Evolutionary conservation across 116 monocot genomes (phyloP).

Genomic region (Phalaenopsis hybrid): DNA sequence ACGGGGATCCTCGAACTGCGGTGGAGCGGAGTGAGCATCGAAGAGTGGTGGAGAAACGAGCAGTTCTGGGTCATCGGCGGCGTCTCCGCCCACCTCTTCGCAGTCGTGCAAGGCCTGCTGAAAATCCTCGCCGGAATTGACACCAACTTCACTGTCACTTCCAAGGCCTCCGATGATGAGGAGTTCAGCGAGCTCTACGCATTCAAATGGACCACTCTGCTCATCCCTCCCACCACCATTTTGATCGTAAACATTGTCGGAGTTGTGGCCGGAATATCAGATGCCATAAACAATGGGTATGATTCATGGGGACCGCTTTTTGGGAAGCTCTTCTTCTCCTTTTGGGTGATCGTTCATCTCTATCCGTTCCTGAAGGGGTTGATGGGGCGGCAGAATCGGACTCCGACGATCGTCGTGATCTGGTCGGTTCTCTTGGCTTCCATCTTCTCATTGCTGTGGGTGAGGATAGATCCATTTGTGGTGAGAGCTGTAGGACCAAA

Average conservation of each 20-base stretch:
- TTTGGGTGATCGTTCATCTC: too few species aligned
- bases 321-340: too few species aligned
- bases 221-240: constrained; percentile 84
- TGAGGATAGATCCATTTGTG: too few species aligned
- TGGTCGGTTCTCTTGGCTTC: too few species aligned
- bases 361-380: too few species aligned
- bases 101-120: constrained; percentile 84
- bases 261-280: constrained; percentile 83
- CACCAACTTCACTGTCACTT: constrained; percentile 94
- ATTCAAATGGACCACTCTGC: constrained; percentile 92
- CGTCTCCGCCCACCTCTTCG: constrained; percentile 87
- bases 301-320: constrained; percentile 72
- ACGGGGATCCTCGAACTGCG: constrained; percentile 87
- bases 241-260: constrained; percentile 88
- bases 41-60: constrained; percentile 99
- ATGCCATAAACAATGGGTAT: constrained; percentile 86
- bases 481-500: too few species aligned
- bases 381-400: too few species aligned
- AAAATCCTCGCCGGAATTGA: constrained; percentile 88
- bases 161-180: constrained; percentile 64
- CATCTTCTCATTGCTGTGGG: too few species aligned
- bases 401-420: too few species aligned
- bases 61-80: constrained; percentile 99
- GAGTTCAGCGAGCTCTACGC: constrained; percentile 80
- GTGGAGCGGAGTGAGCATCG: constrained; percentile 96